Evolutionary conservation across 2,329 filamentous ascomycete species (phyloP).

Genomic region (Colletotrichum lentis): DNA sequence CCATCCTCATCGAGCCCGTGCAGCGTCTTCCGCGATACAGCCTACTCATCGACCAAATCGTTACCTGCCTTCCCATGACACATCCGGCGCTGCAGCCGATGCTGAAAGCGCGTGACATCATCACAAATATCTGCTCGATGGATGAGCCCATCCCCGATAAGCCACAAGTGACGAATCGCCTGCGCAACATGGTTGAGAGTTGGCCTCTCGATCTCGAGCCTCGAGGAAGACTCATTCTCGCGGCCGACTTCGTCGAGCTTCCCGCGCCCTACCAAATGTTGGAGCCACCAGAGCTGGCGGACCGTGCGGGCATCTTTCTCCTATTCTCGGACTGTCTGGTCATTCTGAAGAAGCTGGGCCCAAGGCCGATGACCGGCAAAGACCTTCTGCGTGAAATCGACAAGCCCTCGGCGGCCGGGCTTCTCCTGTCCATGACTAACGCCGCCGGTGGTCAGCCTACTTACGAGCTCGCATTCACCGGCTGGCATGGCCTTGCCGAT

Average conservation of each 20-base stretch:
- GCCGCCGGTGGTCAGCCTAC: conserved; percentile 66
- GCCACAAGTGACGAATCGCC: conserved; percentile 74
- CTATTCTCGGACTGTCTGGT: conserved; percentile 86
- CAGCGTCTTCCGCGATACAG: conserved; percentile 94
- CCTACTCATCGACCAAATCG: conserved; percentile 94
- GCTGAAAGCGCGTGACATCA: conserved; percentile 88
- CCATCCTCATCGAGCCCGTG: conserved; percentile 93
- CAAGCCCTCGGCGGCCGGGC: conserved; percentile 72
- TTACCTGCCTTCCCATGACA: conserved; percentile 82
- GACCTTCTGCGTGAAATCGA: conserved; percentile 86
- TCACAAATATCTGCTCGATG: conserved; percentile 95
- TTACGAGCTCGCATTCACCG: conserved; percentile 78
- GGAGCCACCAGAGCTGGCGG: conserved; percentile 51
- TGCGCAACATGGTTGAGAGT: conserved; percentile 78
- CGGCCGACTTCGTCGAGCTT: conserved; percentile 81
- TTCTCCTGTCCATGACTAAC: conserved; percentile 71
- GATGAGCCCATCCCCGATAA: conserved; percentile 76
- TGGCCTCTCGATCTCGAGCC: conserved; percentile 80
- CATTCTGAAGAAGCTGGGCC: conserved; percentile 74
- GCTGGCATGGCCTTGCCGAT: conserved; percentile 74
- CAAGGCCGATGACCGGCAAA: conserved; percentile 72
- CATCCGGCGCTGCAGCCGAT: conserved; percentile 86
- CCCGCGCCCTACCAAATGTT: conserved; percentile 71
- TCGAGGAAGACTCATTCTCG: conserved; percentile 79
- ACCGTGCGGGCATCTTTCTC: conserved; percentile 75